Evolutionary conservation across 441 rosid species (phyloP), one percentile per base, ranked within the genome.

Genomic region (Oxalis stricta): DNA sequence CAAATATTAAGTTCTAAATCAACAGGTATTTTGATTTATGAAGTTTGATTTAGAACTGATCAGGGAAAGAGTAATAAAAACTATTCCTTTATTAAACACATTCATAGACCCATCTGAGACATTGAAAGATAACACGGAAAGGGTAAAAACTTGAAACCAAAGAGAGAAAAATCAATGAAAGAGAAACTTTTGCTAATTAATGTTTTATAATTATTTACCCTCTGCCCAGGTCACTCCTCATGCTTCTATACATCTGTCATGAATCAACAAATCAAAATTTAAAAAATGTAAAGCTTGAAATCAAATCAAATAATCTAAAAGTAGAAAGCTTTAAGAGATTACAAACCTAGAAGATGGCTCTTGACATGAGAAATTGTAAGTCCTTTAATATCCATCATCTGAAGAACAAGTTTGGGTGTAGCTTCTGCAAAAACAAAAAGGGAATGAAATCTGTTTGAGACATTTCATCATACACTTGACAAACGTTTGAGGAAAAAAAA

Each of bases 351-450:
- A 26, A 89, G 94, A 56, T 89, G 98, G 75, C 98, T 89, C 70
- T 89, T 89, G 47, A 89, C 98, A 59, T 89, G 98, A 43, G 96
- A 79, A 57, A 89, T 89, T 47, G 94, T 89, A 38, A 89, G 89
- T 40, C 96, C 98, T 55, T 82, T 78, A 60, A 89, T 92, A 72
- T 82, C 94, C 98, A 89, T 89, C 44, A 82, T 38, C 71, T 82
- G 89, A 38, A 85, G 96, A 55, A 89, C 98, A 9, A 85, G 86
- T 54, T 89, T 89, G 18, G 98, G 98, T 10, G 98, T 89, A 18
- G 98, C 96, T 74, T 75, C 97, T 89, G 24, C 32, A 6, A 15
- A 11, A 1, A 31, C 22, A 16, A 37, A 45, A 51, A 42, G 14
- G 10, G 5, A 3, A n/a, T 21, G 17, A 32, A 33, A 15, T n/a